Percentiles rank a stretch among this genome's conserved stretches.
phyloP scores from a whole-genome alignment of 176 grass and related monocot species.

The Calamus simplicifolius region DNA sequence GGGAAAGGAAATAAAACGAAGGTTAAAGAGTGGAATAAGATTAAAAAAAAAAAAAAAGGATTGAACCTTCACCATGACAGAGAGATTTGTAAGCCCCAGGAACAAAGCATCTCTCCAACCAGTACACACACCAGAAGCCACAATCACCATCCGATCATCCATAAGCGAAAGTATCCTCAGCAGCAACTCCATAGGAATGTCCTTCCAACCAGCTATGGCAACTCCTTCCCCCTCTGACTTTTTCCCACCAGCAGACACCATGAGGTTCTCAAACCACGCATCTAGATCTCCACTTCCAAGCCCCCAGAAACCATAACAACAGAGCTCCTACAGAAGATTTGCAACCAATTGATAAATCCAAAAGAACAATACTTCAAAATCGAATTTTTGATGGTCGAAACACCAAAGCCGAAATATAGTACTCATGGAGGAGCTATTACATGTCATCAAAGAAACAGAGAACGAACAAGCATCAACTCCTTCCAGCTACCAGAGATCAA shows the following conservation, averaged over 20 bases:
- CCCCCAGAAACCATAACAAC: slow-evolving; percentile 35
- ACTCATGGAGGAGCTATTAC: no score
- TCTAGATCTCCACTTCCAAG: slow-evolving; percentile 26
- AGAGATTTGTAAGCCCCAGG: slow-evolving; percentile 9
- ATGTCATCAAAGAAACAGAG: no score
- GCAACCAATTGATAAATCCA: no score
- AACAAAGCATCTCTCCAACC: slow-evolving; percentile 5
- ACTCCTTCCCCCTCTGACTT: slow-evolving; percentile 21
- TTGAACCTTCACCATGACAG: slow-evolving; percentile 4
- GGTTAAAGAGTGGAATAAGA: background rate
- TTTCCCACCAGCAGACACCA: slow-evolving; percentile 26
- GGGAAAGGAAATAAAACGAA: background rate
- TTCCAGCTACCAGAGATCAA: no score
- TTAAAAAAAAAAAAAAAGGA: no score
- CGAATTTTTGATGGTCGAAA: no score
- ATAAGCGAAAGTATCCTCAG: slow-evolving; percentile 44
- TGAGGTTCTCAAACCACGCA: slow-evolving; percentile 40
- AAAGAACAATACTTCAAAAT: background rate
- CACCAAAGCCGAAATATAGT: no score
- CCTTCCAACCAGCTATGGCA: slow-evolving; percentile 69
- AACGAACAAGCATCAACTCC: no score
- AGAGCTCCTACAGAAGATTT: background rate
- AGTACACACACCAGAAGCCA: slow-evolving; percentile 3
- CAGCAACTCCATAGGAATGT: slow-evolving; percentile 88
- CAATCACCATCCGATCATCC: slow-evolving; percentile 9